Conservation (phyloP, 1,284 basidiomycete species). For the Vanrija sp. region DNA sequence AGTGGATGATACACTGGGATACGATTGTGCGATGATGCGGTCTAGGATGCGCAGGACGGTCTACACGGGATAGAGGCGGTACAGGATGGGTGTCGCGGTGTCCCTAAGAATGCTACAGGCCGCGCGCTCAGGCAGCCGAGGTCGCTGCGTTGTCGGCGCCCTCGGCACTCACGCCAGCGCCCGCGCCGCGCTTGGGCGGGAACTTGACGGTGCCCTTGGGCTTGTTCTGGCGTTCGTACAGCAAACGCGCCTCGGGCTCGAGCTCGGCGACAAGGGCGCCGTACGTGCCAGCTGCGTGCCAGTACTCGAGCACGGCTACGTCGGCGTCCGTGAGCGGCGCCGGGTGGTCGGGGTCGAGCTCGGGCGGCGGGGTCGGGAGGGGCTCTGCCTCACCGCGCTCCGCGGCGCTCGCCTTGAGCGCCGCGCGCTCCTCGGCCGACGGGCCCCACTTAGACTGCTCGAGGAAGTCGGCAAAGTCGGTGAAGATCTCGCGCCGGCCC, state of each 20-base stretch:
- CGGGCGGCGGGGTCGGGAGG: background rate
- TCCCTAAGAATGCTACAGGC: background rate
- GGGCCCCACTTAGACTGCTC: no score
- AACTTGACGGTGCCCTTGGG: background rate
- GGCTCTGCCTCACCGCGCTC: background rate
- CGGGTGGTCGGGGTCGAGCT: slow-evolving; percentile 19
- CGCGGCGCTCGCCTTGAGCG: no score
- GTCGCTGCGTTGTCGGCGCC: background rate
- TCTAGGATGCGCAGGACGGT: background rate
- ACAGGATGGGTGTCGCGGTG: background rate
- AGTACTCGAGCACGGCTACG: slow-evolving; percentile 18
- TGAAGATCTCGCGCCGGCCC: no score
- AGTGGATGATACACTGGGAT: no score
- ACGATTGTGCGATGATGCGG: background rate
- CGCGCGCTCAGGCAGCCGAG: background rate
- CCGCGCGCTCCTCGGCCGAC: no score
- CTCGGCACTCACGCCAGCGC: background rate
- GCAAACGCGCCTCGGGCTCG: background rate
- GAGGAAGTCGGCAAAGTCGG: no score
- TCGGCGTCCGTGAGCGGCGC: slow-evolving; percentile 9
- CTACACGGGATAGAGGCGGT: background rate
- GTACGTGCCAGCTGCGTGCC: slow-evolving; percentile 21
- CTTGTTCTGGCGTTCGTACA: background rate
- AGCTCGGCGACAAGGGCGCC: background rate
- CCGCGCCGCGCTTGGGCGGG: background rate